Conservation (phyloP, 179 eudicot species). For the Beta lomatogona region DNA sequence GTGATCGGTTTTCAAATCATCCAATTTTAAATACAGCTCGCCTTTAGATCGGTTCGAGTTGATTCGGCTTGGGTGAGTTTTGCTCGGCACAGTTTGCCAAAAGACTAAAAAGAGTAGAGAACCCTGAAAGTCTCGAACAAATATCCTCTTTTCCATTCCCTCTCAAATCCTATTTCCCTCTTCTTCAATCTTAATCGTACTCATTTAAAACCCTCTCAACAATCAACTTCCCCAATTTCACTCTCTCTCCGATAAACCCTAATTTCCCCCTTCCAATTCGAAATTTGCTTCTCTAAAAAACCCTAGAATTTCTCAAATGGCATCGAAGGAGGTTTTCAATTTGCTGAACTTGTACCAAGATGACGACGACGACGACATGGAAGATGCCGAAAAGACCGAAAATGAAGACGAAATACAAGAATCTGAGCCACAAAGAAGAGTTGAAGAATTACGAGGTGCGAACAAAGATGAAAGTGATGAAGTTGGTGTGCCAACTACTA, state of each 20-base stretch:
- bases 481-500: slow-evolving; percentile 11
- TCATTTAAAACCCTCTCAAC: neutral
- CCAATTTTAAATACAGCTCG: no score
- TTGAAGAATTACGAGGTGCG: slow-evolving; percentile 1
- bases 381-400: slow-evolving; percentile 40
- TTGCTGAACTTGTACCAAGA: slow-evolving; percentile 68
- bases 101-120: no score
- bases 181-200: neutral
- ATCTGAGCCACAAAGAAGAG: slow-evolving; percentile 3
- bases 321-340: slow-evolving; percentile 67
- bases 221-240: neutral
- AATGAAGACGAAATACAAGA: slow-evolving; percentile 15
- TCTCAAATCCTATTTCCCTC: neutral
- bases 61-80: no score
- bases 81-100: no score
- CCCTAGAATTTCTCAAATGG: slow-evolving; percentile 40
- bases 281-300: neutral
- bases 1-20: no score
- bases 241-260: neutral
- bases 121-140: no score
- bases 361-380: slow-evolving; percentile 80
- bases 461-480: slow-evolving; percentile 24
- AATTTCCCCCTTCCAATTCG: neutral
- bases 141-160: neutral
- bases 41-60: no score